Base-by-base conservation (phyloP, 1,284 basidiomycete species). In the Cystobasidium sp. region DNA sequence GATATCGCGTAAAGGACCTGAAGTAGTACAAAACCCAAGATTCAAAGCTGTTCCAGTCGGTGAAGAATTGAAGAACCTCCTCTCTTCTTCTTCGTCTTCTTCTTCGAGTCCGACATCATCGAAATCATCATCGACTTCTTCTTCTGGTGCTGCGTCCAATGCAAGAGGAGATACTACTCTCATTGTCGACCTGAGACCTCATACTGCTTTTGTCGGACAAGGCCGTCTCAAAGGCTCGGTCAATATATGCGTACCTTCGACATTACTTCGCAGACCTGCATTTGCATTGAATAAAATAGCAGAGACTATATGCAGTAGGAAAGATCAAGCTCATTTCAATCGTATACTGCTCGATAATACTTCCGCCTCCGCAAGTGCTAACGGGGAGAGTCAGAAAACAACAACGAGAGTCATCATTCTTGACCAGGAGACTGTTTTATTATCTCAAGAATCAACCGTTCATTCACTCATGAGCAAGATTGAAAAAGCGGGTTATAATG, bases 181-280 rank as follows among this genome's bases (percentile, higher is more conserved):
- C 31, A 31, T 31, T 31, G 31, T 31, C 14, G 95, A 98, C 83
- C 90, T 97, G 71, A 89, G 95, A 0, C 89, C 94, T 0, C 91
- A 92, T 81, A 89, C 89, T 12, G 87, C 90, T 6, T 90, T 88
- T 80, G 37, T 75, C 31, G 83, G 87, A 0, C 81, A 85, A 16
- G 89, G 88, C 12, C 89, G 93, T 65, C 78, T 95, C 41, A 86
- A 86, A 41, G 80, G 84, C 53, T 90, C 94, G n/a, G 85, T 97
- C 76, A 93, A 93, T 53, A 87, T 98, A 73, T 93, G 92, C 59
- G 91, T 97, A 5, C 95, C 95, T 0, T 94, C 94, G 4, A 98
- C 95, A 0, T 88, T 98, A 37, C 89, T 99, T 80, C 93, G 93
- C 76, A 89, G 94, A 0, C 92, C 92, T 0, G 86, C 88, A 6